Evolutionary conservation across 306 rosid genomes (phyloP).

Genomic region (Vigna trinervia): DNA sequence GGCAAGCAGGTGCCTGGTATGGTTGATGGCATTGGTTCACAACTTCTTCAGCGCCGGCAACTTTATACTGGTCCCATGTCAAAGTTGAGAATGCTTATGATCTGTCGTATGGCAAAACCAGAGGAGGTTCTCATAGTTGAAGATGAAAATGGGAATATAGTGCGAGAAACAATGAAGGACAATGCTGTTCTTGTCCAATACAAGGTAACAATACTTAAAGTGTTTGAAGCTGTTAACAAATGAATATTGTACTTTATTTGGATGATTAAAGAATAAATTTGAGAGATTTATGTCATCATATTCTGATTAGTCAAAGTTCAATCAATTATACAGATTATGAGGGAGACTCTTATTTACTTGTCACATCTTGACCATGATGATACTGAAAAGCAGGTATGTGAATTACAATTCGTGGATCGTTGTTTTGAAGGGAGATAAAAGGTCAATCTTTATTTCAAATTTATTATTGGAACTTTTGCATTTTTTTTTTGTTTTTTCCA

Average conservation of each 20-base stretch:
- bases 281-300: slow-evolving; percentile 1
- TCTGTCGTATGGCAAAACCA: slow-evolving; percentile 99
- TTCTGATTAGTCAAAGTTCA: slow-evolving; percentile 25
- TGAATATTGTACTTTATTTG: not conserved
- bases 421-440: not conserved
- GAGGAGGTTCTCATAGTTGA: slow-evolving; percentile 99
- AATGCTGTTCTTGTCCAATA: slow-evolving; percentile 98
- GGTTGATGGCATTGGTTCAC: slow-evolving; percentile 85
- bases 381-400: slow-evolving; percentile 88
- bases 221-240: not conserved
- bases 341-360: slow-evolving; percentile 94
- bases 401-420: slow-evolving; percentile 9
- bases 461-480: not conserved
- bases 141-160: slow-evolving; percentile 98
- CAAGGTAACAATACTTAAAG: slow-evolving; percentile 61
- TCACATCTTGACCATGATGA: slow-evolving; percentile 98
- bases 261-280: not conserved
- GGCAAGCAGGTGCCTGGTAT: slow-evolving; percentile 65
- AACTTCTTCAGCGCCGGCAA: slow-evolving; percentile 80
- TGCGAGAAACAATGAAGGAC: slow-evolving; percentile 97
- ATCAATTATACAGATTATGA: slow-evolving; percentile 81
- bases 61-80: slow-evolving; percentile 88
- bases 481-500: not conserved
- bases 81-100: slow-evolving; percentile 96
- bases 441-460: not conserved